phyloP scores from a whole-genome alignment of 148 eudicot genomes.

The Spergularia marina region DNA sequence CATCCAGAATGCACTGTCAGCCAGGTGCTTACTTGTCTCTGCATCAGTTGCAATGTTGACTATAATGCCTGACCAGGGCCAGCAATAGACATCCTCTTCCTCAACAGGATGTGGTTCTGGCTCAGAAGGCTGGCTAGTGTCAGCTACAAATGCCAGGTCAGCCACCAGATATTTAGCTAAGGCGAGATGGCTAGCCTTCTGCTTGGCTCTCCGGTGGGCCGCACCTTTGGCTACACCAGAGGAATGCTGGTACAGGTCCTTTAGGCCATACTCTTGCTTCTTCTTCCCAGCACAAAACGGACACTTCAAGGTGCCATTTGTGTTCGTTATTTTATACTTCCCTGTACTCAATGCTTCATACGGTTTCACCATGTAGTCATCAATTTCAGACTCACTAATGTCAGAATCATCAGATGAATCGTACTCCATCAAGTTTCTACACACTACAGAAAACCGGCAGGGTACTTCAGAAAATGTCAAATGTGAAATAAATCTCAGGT shows the following conservation, averaged over 20 bases:
- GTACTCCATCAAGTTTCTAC: slow-evolving; percentile 38
- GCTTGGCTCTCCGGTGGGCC: slow-evolving; percentile 56
- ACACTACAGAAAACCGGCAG: background rate
- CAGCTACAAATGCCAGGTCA: slow-evolving; percentile 39
- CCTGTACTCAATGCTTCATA: slow-evolving; percentile 51
- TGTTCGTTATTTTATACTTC: slow-evolving; percentile 51
- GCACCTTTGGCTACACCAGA: slow-evolving; percentile 72
- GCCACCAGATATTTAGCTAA: slow-evolving; percentile 52
- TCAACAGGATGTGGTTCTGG: slow-evolving; percentile 31
- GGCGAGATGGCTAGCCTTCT: slow-evolving; percentile 71
- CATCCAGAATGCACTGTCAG: slow-evolving; percentile 43
- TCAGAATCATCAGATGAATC: slow-evolving; percentile 78
- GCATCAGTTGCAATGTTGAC: slow-evolving; percentile 47
- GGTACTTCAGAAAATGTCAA: background rate
- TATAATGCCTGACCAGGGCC: slow-evolving; percentile 78
- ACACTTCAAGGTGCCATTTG: slow-evolving; percentile 67
- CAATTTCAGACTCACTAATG: slow-evolving; percentile 87
- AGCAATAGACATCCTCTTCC: slow-evolving; percentile 40
- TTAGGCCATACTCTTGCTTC: slow-evolving; percentile 78
- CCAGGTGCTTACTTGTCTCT: slow-evolving; percentile 30
- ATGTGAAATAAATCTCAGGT: background rate
- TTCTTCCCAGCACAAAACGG: slow-evolving; percentile 92
- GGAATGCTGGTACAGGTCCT: slow-evolving; percentile 78
- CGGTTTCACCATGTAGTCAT: slow-evolving; percentile 71
- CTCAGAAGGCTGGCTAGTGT: slow-evolving; percentile 23